Percentiles rank a stretch among this genome's conserved stretches.
phyloP scores from a whole-genome alignment of 768 basidiomycete species.

The Ephemerocybe angulata region DNA sequence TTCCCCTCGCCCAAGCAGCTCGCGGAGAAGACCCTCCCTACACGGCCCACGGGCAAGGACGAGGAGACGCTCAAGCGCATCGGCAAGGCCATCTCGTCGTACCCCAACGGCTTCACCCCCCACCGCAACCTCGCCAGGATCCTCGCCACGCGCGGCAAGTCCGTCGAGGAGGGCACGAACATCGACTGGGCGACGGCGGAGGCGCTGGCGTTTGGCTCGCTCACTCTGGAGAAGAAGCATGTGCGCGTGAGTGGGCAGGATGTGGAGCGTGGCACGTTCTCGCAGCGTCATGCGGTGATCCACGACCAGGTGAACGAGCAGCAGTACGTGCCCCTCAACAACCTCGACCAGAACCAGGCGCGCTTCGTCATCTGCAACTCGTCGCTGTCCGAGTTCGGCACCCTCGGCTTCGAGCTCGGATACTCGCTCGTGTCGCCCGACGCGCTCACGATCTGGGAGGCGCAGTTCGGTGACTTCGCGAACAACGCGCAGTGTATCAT shows the following conservation, averaged over 20 bases:
- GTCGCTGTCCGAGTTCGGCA: constrained; percentile 90
- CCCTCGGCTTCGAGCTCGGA: constrained; percentile 95
- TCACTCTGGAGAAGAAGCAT: constrained; percentile 90
- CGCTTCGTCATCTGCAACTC: constrained; percentile 96
- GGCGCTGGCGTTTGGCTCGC: constrained; percentile 91
- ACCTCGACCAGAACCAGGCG: constrained; percentile 86
- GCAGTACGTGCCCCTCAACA: constrained; percentile 86
- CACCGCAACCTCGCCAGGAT: constrained; percentile 96
- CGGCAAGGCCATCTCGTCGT: constrained; percentile 83
- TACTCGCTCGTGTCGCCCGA: constrained; percentile 97
- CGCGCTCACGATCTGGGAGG: constrained; percentile 94
- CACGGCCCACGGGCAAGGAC: constrained; percentile 79
- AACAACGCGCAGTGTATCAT: constrained; percentile 98
- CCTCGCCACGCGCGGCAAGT: constrained; percentile 80
- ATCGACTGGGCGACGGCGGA: constrained; percentile 99
- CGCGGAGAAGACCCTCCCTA: constrained; percentile 89
- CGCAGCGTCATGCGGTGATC: constrained; percentile 94
- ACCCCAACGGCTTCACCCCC: constrained; percentile 79
- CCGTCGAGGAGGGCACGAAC: constrained; percentile 83
- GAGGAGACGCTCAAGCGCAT: constrained; percentile 74
- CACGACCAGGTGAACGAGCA: constrained; percentile 93
- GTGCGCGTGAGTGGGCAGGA: constrained; percentile 97
- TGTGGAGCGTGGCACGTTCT: constrained; percentile 98
- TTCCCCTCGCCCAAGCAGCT: constrained; percentile 97
- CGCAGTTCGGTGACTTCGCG: constrained; percentile 97